These are phyloP conservation scores for Diplosphaera chodatii DNA, from an alignment of 139 green algal species.

Conservation along the genomic window DNA sequence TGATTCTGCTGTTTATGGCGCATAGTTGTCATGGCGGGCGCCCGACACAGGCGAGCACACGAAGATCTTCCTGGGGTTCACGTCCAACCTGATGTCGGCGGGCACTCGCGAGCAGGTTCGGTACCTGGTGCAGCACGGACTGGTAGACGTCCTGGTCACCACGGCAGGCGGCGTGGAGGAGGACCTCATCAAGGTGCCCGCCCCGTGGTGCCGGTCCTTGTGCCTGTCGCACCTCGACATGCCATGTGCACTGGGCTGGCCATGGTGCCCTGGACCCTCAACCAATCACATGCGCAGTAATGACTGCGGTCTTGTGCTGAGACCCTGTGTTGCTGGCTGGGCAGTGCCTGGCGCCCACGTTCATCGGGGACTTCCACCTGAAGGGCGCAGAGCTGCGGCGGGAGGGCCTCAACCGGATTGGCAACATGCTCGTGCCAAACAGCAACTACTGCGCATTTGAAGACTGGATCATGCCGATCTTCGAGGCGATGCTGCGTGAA, in stretches of 20 bases:
- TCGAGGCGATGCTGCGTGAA: conserved; percentile 88
- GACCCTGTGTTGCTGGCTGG: neutral
- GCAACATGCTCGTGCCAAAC: conserved; percentile 99
- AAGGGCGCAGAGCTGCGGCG: conserved; percentile 77
- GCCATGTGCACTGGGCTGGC: too few relatives aligned
- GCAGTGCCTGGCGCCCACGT: conserved; percentile 86
- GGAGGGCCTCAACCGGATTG: conserved; percentile 90
- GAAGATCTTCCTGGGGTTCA: conserved; percentile 96
- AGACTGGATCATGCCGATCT: conserved; percentile 97
- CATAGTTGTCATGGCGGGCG: conserved; percentile 82
- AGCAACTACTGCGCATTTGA: conserved; percentile 99
- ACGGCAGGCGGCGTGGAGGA: conserved; percentile 96
- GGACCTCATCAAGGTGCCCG: conserved; percentile 90
- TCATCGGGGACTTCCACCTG: conserved; percentile 87
- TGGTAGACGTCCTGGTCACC: conserved; percentile 95
- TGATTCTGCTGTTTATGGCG: too few relatives aligned
- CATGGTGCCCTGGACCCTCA: too few relatives aligned
- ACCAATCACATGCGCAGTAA: too few relatives aligned
- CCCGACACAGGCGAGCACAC: conserved; percentile 27
- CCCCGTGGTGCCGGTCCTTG: too few relatives aligned
- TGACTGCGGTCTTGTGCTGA: too few relatives aligned
- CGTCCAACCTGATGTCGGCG: conserved; percentile 90
- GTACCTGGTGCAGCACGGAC: conserved; percentile 76
- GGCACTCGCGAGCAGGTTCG: conserved; percentile 84
- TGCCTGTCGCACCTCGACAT: too few relatives aligned